phyloP scores from a whole-genome alignment of 306 rosid genomes.

The Quercus rubra region DNA sequence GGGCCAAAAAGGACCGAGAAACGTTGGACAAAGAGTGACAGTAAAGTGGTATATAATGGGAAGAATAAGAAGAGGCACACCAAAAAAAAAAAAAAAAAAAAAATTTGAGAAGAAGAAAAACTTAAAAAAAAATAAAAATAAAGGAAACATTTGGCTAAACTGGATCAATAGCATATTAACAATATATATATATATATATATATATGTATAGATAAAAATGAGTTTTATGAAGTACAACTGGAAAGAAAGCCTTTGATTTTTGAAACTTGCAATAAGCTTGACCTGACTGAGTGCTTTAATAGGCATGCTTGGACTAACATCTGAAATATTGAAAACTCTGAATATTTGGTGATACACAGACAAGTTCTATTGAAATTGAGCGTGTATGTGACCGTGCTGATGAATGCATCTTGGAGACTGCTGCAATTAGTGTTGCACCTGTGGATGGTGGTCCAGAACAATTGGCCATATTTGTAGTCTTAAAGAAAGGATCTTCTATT shows the following conservation, averaged over 20 bases:
- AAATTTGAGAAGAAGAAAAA: no score
- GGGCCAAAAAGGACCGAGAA: no score
- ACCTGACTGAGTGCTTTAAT: background rate
- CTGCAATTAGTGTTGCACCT: constrained; percentile 61
- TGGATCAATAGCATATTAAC: no score
- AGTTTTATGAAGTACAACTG: background rate
- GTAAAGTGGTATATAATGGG: no score
- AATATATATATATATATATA: no score
- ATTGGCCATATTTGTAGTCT: constrained; percentile 56
- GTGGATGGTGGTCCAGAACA: constrained; percentile 70
- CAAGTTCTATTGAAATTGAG: constrained; percentile 78
- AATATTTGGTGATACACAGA: constrained; percentile 33
- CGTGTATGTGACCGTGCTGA: constrained; percentile 66
- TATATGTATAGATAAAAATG: no score
- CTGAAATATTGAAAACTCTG: background rate
- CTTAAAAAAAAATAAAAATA: no score
- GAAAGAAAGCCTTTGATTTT: background rate
- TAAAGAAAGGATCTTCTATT: constrained; percentile 44
- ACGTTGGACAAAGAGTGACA: no score
- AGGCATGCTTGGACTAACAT: constrained; percentile 8
- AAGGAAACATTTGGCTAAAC: no score
- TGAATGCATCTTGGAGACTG: constrained; percentile 64
- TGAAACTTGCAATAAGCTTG: background rate
- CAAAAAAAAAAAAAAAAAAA: no score
- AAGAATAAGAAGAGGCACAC: no score